These are phyloP conservation scores for Clavispora fructus DNA, from an alignment of 805 yeast species.

Conservation along the genomic window DNA sequence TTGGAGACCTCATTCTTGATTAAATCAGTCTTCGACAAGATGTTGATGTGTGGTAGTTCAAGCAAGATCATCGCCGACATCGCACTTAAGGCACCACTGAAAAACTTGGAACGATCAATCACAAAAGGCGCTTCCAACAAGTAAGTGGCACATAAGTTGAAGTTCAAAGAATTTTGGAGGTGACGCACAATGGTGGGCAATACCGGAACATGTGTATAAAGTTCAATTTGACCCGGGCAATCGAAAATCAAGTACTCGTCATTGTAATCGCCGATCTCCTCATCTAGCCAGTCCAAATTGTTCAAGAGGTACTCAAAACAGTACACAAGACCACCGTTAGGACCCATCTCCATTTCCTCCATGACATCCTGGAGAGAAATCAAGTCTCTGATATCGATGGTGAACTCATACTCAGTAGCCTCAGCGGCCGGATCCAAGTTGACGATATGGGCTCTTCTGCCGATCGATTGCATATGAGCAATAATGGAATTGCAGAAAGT, in stretches of 20 bases:
- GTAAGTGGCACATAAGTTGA: conserved; percentile 89
- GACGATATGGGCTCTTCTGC: conserved; percentile 91
- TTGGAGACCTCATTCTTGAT: conserved; percentile 73
- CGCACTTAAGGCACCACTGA: conserved; percentile 92
- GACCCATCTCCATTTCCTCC: conserved; percentile 92
- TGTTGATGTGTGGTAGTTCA: conserved; percentile 91
- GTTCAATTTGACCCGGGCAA: conserved; percentile 95
- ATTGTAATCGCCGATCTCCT: conserved; percentile 91
- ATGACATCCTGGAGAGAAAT: conserved; percentile 89
- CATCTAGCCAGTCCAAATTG: conserved; percentile 95
- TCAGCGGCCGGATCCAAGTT: conserved; percentile 97
- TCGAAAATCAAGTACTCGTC: conserved; percentile 93
- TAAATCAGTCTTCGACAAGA: conserved; percentile 81
- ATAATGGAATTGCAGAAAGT: conserved; percentile 89
- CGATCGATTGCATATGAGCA: conserved; percentile 81
- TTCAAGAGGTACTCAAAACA: conserved; percentile 89
- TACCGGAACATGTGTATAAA: conserved; percentile 91
- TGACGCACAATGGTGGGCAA: conserved; percentile 86
- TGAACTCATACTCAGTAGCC: conserved; percentile 84
- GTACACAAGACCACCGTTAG: conserved; percentile 89
- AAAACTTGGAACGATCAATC: conserved; percentile 84
- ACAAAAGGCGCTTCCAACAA: conserved; percentile 91
- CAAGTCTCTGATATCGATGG: conserved; percentile 86
- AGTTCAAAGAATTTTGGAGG: conserved; percentile 70
- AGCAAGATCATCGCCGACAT: conserved; percentile 97